Evolutionary conservation across 257 asterid species (phyloP), one percentile per base, ranked within the genome.

Genomic region (Echium plantagineum): DNA sequence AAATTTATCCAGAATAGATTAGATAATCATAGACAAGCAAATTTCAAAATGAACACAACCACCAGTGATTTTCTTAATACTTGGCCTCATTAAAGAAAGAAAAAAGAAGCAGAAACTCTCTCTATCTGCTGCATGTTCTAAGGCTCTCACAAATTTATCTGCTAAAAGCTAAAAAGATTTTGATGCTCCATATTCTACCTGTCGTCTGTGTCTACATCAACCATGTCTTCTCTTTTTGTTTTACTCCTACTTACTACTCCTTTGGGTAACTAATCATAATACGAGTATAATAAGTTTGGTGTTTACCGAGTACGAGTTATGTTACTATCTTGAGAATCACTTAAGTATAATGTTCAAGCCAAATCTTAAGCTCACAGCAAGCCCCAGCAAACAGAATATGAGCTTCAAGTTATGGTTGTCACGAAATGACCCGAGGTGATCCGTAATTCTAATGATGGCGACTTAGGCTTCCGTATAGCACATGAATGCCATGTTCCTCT

Each of bases 401-500:
- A n/a, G n/a, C n/a, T n/a, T n/a, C n/a, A n/a, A n/a, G n/a, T n/a
- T n/a, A n/a, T n/a, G n/a, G 59, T 16, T 16, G 57, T 17, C 5
- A 20, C 42, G 52, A 46, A 63, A 49, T 17, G 32, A 61, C 38
- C 51, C 57, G 65, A 28, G 47, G 64, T 58, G 64, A 62, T 52
- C 69, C 42, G 55, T 15, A 30, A 5, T 51, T 18, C 18, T 52
- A 18, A 62, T 60, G 89, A 83, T 63, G 69, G 77, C 69, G 89
- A 78, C 87, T 47, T 30, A 58, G 62, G 83, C 52, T 58, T 76
- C 79, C 73, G 66, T 63, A 69, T 51, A 10, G 86, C 94, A 88
- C 94, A 89, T 89, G 96, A 76, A 71, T 64, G 75, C 95, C 95
- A 89, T 82, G 94, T 85, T 83, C 82, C 95, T 77, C 85, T 75